Evolutionary conservation across 1,139 yeast species (phyloP), one percentile per base, ranked within the genome.

Genomic region (Pichia cactophila): DNA sequence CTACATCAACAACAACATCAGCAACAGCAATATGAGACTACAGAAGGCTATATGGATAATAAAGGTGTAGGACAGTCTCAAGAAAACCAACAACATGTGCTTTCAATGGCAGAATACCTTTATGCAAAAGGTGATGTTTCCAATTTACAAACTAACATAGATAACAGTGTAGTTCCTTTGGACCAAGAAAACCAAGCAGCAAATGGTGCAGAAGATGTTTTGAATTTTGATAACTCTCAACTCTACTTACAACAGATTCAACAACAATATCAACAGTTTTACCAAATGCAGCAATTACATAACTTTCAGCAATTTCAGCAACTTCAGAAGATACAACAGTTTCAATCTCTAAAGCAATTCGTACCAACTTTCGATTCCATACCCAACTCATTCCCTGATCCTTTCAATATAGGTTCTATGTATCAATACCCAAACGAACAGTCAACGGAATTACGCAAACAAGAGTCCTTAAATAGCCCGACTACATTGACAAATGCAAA

Each of bases 281-380:
- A 49, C 28, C 50, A 41, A 33, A 38, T 39, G 10, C 54, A 47
- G 36, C 50, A 47, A 26, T 44, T 41, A 40, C 53, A 45, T 43
- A 44, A 50, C 26, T 41, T 31, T 12, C 53, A 42, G 5, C 51
- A 49, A 29, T 17, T 36, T 7, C 49, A 48, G 11, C 48, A 46
- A 23, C 43, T 29, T 10, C 51, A 40, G 26, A 44, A 43, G 12
- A 41, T 45, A 4, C 51, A 44, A 36, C 51, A 50, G 26, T 28
- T 26, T 0, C 50, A 46, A 33, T 44, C 35, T 14, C 17, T 3
- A n/a, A 44, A 35, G n/a, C 44, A 41, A 16, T 33, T 44, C 5
- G 49, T 43, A 41, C 37, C 36, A 14, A n/a, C 10, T 2, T 14
- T 14, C 4, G 38, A 16, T 9, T n/a, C 16, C 7, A n/a, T 5